Base-by-base conservation (phyloP, 73 alveolate genomes). In the Paramecium pentaurelia region DNA sequence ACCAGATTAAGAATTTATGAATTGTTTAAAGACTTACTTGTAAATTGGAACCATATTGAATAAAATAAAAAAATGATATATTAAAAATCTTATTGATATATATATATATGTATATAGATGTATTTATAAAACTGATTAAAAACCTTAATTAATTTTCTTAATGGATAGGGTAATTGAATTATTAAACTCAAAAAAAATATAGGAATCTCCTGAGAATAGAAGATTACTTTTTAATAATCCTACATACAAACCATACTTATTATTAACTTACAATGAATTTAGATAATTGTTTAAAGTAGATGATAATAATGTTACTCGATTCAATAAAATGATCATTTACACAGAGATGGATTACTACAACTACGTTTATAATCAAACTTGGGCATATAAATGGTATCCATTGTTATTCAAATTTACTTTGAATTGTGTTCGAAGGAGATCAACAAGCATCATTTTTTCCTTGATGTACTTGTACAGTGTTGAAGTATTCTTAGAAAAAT, bases 331-430 rank as follows among this genome's bases (percentile, higher is more conserved):
- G 91, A 27, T 80, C 28, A 80, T 80, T 14, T 80, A 80, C 34
- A 47, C 77, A 18, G 91, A 80, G 34, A 28, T 80, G 34, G 91
- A 80, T 45, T 80, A 32, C 51, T 80, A 80, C 16, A 80, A 80
- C 14, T 49, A 80, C n/a, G 75, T 49, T 9, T 49, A 80, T 27
- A 80, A 80, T 80, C n/a, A 80, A 45, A 18, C 34, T 32, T 80
- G 91, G 91, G 34, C 44, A 18, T 80, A 80, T 36, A 80, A 49
- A 27, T 80, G 91, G 91, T 80, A 80, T 80, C 91, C 91, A 27
- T 25, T 80, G 20, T 16, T 80, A 8, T 47, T 80, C 75, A 80
- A 80, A 80, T 80, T 80, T 25, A 11, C 32, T 18, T 45, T 45
- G 12, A 80, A 80, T 80, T 42, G 64, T 27, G 18, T 80, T n/a